phyloP scores from a whole-genome alignment of 176 grass and related monocot genomes.

The Juncus effusus region DNA sequence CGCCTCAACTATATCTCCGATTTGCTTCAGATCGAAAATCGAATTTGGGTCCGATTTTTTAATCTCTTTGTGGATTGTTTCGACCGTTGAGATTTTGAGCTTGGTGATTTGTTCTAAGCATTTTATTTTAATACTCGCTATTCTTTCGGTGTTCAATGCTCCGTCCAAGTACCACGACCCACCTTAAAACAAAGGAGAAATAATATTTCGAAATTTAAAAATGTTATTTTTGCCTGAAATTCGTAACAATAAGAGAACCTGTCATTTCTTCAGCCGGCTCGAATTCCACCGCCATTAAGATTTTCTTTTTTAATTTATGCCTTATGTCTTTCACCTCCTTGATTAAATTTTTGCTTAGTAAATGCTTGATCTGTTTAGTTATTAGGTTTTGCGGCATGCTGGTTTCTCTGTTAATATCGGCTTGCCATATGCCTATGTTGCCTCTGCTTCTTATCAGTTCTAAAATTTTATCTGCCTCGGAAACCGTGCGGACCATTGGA shows the following conservation, averaged over 20 bases:
- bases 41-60: constrained; percentile 20
- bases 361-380: background rate
- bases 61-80: constrained; percentile 21
- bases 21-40: constrained; percentile 23
- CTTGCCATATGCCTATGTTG: constrained; percentile 13
- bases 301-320: constrained; percentile 1
- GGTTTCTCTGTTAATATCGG: constrained; percentile 14
- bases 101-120: constrained; percentile 15
- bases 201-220: background rate
- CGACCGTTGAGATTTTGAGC: constrained; percentile 15
- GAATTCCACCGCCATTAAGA: constrained; percentile 9
- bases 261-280: constrained; percentile 24
- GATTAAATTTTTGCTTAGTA: background rate
- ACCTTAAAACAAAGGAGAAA: background rate
- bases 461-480: constrained; percentile 17
- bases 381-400: constrained; percentile 10
- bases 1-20: constrained; percentile 12
- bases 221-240: background rate
- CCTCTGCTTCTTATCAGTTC: constrained; percentile 7
- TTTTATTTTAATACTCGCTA: background rate
- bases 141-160: background rate
- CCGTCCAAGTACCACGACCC: background rate
- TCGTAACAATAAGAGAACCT: constrained; percentile 6
- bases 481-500: background rate
- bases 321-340: constrained; percentile 17